Evolutionary conservation across 2,329 filamentous ascomycete species (phyloP).

Genomic region (Hymenotorrendiella dingleyae): DNA sequence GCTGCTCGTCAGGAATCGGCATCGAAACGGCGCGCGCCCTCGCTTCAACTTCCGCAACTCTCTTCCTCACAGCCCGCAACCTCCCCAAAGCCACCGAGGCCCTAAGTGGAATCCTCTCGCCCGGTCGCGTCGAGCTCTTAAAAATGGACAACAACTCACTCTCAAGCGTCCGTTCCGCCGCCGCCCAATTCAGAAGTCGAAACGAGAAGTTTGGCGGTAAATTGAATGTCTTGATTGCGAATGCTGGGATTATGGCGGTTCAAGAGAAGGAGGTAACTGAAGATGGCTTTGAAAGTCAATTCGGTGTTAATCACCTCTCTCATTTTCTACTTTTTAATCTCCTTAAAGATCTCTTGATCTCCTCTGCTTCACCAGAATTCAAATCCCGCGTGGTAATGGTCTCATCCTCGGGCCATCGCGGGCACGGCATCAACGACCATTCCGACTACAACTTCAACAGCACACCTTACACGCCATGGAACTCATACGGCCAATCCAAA

Average conservation of each 20-base stretch:
- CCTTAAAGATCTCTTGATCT: conserved; percentile 38
- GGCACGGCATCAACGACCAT: conserved; percentile 33
- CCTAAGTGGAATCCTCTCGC: conserved; percentile 35
- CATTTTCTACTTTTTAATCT: conserved; percentile 50
- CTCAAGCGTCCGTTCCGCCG: conserved; percentile 28
- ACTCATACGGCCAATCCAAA: conserved; percentile 40
- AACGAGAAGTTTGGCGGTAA: conserved; percentile 20
- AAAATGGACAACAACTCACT: too few species aligned
- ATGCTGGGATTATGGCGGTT: conserved; percentile 22
- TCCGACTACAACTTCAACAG: conserved; percentile 23
- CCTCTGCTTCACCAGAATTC: conserved; percentile 31
- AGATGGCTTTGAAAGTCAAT: conserved; percentile 45
- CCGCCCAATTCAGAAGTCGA: conserved; percentile 23
- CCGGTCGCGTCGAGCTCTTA: conserved; percentile 26
- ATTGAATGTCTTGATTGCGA: conserved; percentile 27
- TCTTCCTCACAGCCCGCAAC: conserved; percentile 33
- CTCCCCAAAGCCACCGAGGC: conserved; percentile 28
- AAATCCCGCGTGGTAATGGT: conserved; percentile 44
- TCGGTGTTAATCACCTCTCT: conserved; percentile 46
- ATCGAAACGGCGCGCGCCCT: conserved; percentile 34
- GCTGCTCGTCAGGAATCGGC: conserved; percentile 34
- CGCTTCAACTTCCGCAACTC: conserved; percentile 29
- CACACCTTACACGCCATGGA: conserved; percentile 31
- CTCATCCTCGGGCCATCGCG: conserved; percentile 37
- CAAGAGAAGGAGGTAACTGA: conserved; percentile 31